These are phyloP conservation scores for Phragmites australis DNA, from an alignment of 176 grass and related monocot species.

Conservation along the genomic window DNA sequence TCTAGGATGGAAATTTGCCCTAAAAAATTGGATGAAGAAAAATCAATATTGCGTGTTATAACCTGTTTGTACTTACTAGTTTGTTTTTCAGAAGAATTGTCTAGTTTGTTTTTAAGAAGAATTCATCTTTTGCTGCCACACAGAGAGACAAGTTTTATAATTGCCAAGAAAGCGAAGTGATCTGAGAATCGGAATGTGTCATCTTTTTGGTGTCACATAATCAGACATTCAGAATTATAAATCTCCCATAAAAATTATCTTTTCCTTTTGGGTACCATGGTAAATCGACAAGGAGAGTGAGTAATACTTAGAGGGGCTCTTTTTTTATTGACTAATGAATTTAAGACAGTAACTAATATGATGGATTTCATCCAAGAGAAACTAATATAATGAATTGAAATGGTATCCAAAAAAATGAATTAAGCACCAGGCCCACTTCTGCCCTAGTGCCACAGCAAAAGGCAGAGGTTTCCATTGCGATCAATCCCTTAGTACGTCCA, in stretches of 20 bases:
- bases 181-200: not conserved
- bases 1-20: not conserved
- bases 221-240: not conserved
- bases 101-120: not conserved
- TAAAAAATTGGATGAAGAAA: conserved; percentile 2
- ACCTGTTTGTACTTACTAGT: not conserved
- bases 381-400: not conserved
- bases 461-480: not conserved
- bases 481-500: not conserved
- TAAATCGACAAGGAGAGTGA: not conserved
- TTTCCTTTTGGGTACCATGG: not conserved
- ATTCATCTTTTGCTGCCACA: not conserved
- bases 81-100: no score
- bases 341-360: not conserved
- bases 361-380: not conserved
- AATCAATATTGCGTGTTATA: not conserved
- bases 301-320: not conserved
- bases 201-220: not conserved
- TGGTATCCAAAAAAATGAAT: not conserved
- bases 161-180: not conserved
- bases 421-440: not conserved
- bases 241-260: not conserved
- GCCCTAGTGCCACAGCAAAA: not conserved
- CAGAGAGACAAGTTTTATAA: not conserved
- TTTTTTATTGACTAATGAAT: conserved; percentile 6